Evolutionary conservation across 2,329 filamentous ascomycete genomes (phyloP), one percentile per base, ranked within the genome.

Genomic region (Diplodia seriata): DNA sequence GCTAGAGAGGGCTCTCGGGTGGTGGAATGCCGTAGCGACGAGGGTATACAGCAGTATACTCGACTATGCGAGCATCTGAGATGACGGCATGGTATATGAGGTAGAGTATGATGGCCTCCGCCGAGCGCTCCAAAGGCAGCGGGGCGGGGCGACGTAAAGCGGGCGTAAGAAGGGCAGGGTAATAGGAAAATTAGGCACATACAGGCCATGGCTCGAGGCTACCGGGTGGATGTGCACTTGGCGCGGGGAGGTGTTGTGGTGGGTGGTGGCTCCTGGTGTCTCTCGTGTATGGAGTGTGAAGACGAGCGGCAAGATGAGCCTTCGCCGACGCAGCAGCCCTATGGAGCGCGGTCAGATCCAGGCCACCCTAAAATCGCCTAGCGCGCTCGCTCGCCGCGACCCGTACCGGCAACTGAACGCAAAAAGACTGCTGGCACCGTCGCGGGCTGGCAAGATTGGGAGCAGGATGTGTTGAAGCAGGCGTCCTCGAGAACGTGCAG

Each of bases 151-250:
- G 72, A 55, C 53, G 70, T 68, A 70, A 72, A 67, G 49, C 55
- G 43, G 61, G 68, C 50, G 55, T 40, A 62, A 56, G 69, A 68
- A 63, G 72, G 68, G 75, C 71, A 74, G 74, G 70, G 69, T 69
- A 72, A 69, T 73, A 71, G 74, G 74, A 73, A 79, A 75, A 74
- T 54, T 74, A 73, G 71, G 73, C 74, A 87, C 85, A 85, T 80
- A 87, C 86, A 84, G 81, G 86, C 85, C 85, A 88, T 87, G 80
- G 77, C 81, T 80, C 78, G 81, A 63, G 66, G 80, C 81, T 80
- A 81, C 81, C 82, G 36, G 49, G 55, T 43, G 49, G 61, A 50
- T 33, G 31, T 54, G 55, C 50, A 53, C 56, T 53, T 33, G 62
- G 43, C 47, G 66, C 50, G 66, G 51, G 33, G 26, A 62, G 49